Conservation (phyloP, 1,284 basidiomycete genomes). For the Ceratobasidium sp. region DNA sequence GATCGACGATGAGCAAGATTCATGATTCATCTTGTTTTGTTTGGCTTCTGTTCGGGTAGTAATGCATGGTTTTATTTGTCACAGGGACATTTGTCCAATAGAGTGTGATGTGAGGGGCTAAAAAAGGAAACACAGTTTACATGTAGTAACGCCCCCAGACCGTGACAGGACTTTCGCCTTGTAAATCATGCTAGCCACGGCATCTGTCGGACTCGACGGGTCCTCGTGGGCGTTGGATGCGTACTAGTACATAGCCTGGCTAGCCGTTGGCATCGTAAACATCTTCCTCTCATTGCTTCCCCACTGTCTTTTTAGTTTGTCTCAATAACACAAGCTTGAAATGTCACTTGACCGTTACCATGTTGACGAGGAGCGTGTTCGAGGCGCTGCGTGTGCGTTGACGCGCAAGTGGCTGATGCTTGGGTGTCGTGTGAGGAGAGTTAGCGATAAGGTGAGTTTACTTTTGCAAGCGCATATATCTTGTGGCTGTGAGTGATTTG, state of each 20-base stretch:
- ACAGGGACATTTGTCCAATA: neutral
- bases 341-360: slow-evolving; percentile 10
- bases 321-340: neutral
- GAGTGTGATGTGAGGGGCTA: too few relatives aligned
- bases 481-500: too few relatives aligned
- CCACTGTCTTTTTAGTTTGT: neutral
- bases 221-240: slow-evolving; percentile 5
- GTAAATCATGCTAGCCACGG: too few relatives aligned
- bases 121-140: too few relatives aligned
- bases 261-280: neutral
- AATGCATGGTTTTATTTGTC: neutral
- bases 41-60: neutral
- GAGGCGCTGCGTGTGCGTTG: neutral
- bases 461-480: too few relatives aligned
- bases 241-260: neutral
- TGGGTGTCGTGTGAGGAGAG: slow-evolving; percentile 14
- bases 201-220: neutral
- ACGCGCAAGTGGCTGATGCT: slow-evolving; percentile 27
- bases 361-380: neutral
- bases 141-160: too few relatives aligned
- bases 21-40: neutral
- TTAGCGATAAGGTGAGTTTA: neutral
- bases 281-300: neutral
- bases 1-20: too few relatives aligned
- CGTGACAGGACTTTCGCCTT: too few relatives aligned